Percentiles rank a stretch among this genome's conserved stretches.
phyloP scores from a whole-genome alignment of 1,284 basidiomycete genomes.

The Moesziomyces parantarcticus region DNA sequence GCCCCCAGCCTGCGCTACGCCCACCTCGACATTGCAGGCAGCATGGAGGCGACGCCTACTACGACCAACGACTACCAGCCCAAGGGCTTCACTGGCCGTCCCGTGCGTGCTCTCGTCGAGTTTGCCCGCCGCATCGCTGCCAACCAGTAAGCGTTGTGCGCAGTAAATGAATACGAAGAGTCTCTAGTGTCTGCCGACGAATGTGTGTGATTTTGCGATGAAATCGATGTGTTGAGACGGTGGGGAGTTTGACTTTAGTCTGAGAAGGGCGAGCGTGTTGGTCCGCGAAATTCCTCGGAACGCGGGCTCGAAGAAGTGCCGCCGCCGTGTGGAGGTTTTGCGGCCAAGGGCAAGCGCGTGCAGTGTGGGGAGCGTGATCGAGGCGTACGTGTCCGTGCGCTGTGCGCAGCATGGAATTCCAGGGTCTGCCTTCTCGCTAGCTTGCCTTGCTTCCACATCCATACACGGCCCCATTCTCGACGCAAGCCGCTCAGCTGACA shows the following conservation, averaged over 20 bases:
- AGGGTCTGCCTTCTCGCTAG: not conserved
- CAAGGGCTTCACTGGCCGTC: conserved; percentile 82
- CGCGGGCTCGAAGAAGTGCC: conserved; percentile 1
- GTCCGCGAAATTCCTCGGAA: conserved; percentile 8
- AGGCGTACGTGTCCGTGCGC: conserved; percentile 34
- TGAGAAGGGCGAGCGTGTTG: not conserved
- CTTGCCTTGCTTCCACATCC: conserved; percentile 2
- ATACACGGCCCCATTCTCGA: not conserved
- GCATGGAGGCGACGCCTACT: conserved; percentile 72
- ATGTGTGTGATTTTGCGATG: too few relatives aligned
- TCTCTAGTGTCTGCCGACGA: too few relatives aligned
- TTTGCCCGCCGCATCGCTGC: conserved; percentile 64
- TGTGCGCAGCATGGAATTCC: conserved; percentile 1
- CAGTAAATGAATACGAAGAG: too few relatives aligned
- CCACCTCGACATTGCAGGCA: conserved; percentile 79
- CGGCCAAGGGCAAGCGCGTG: too few relatives aligned
- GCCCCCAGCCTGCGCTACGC: conserved; percentile 54
- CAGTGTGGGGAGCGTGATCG: conserved; percentile 24
- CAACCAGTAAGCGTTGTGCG: conserved; percentile 5
- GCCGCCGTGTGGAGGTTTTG: conserved; percentile 26
- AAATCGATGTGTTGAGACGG: not conserved
- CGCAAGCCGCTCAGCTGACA: too few relatives aligned
- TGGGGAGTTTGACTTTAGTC: not conserved
- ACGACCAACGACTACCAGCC: conserved; percentile 76
- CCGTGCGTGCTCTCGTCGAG: conserved; percentile 74